A percentile compares a stretch with the other conserved stretches of the same genome.
These are phyloP conservation scores for Phytophthora sojae DNA, from an alignment of 352 stramenopile species.

Conservation along the genomic window DNA sequence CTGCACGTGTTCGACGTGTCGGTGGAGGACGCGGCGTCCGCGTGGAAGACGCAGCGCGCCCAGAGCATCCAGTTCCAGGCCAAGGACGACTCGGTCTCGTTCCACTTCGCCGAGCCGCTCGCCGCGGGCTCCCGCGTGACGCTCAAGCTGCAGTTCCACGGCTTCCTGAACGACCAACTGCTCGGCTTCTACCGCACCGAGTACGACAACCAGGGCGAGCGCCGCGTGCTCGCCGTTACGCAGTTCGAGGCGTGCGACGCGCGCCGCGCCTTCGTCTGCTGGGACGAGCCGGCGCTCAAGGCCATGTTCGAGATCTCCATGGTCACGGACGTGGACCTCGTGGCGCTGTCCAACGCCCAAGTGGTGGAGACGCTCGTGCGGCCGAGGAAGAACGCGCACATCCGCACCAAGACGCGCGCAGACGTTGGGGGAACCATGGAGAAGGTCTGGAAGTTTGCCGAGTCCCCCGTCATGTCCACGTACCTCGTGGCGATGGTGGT, in stretches of 20 bases:
- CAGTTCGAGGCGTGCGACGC: slow-evolving; percentile 89
- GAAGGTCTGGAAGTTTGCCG: slow-evolving; percentile 89
- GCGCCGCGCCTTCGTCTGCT: slow-evolving; percentile 97
- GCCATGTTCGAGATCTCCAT: slow-evolving; percentile 95
- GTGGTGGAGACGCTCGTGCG: slow-evolving; percentile 84
- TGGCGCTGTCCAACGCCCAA: slow-evolving; percentile 97
- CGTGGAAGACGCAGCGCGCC: slow-evolving; percentile 35
- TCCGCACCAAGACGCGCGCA: slow-evolving; percentile 54
- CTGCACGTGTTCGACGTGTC: slow-evolving; percentile 86
- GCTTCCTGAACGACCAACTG: slow-evolving; percentile 93
- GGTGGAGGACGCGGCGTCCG: slow-evolving; percentile 48
- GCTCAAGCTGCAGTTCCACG: slow-evolving; percentile 67
- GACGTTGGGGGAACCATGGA: slow-evolving; percentile 45
- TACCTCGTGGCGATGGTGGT: slow-evolving; percentile 97
- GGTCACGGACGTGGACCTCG: slow-evolving; percentile 90
- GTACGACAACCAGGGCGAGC: slow-evolving; percentile 93
- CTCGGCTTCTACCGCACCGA: slow-evolving; percentile 96
- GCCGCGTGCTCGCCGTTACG: slow-evolving; percentile 93
- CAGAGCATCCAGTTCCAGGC: slow-evolving; percentile 57
- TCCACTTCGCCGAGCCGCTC: slow-evolving; percentile 62
- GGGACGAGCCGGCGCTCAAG: slow-evolving; percentile 98
- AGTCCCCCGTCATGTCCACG: slow-evolving; percentile 97
- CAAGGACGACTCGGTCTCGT: slow-evolving; percentile 67
- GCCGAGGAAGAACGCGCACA: slow-evolving; percentile 65
- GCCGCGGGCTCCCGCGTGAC: slow-evolving; percentile 40